Evolutionary conservation across 176 grass and related monocot species (phyloP).

Genomic region (Aegilops bicornis): DNA sequence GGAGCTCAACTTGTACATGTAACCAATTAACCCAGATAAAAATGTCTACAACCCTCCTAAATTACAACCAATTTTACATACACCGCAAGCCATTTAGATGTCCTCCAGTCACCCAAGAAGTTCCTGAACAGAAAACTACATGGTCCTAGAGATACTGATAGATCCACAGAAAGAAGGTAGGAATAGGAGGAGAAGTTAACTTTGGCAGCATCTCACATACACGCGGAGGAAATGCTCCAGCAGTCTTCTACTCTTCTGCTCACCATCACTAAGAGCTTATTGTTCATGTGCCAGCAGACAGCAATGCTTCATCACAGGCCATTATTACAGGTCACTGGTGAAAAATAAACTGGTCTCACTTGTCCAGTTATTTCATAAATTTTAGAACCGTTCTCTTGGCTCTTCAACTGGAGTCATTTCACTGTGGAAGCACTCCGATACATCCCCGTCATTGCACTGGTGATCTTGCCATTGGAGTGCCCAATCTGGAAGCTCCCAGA

Average conservation of each 20-base stretch:
- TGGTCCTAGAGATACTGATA: background rate
- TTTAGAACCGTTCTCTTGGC: background rate
- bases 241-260: constrained; percentile 18
- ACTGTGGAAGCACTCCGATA: constrained; percentile 71
- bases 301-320: background rate
- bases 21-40: background rate
- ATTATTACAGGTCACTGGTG: constrained; percentile 7
- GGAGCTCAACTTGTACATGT: constrained; percentile 2
- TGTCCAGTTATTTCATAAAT: constrained; percentile 7
- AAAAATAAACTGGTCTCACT: constrained; percentile 11
- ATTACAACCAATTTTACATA: constrained; percentile 43
- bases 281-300: constrained; percentile 24
- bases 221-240: background rate
- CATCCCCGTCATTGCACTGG: constrained; percentile 40
- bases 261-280: constrained; percentile 10
- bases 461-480: constrained; percentile 62
- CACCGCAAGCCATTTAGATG: constrained; percentile 13
- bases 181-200: background rate
- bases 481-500: constrained; percentile 73
- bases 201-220: constrained; percentile 4
- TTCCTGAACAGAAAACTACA: constrained; percentile 28
- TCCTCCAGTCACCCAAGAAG: background rate
- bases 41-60: constrained; percentile 22
- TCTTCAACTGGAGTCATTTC: constrained; percentile 45
- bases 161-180: constrained; percentile 3